Evolutionary conservation across 257 asterid genomes (phyloP), one percentile per base, ranked within the genome.

Genomic region (Nicotiana otophora): DNA sequence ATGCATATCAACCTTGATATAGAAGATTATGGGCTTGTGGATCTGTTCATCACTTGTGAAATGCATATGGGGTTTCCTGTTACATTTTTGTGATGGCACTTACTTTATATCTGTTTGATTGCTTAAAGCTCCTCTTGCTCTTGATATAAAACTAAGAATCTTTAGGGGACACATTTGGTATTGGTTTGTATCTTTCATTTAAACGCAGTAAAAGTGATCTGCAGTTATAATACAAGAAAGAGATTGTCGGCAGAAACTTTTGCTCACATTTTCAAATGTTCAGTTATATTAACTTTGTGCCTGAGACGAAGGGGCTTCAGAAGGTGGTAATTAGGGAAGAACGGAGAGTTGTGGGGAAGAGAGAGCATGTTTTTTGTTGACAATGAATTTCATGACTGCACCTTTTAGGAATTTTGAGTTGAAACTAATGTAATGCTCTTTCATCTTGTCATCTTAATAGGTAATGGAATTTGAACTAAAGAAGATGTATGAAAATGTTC

Each of bases 391-490:
- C 42, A 51, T 74, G 16, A 75, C 9, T 51, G 63, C 26, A 4
- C 42, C 80, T 26, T 75, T 61, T 15, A 31, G 46, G 63, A 26
- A 63, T 75, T 51, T 33, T 23, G 57, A 77, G 48, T n/a, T 46
- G 20, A 23, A 61, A 4, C 74, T 53, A 69, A 48, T 23, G 7
- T 81, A 82, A 68, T 70, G 16, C 54, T 55, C 75, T 54, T 68
- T 82, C 55, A 74, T 70, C 79, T 65, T 23, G 70, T 36, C 16
- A 17, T 34, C 66, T 72, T 67, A 55, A 34, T 78, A 94, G 97
- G 75, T 88, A 5, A 95, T 95, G 98, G 97, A 93, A 83, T 5
- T 88, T 15, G 98, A 95, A 80, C 87, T 95, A 87, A 91, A 92
- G 96, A 91, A 88, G 83, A 92, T 92, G 97, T 81, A 78, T 16